Conservation (phyloP, 768 basidiomycete genomes). For the Tylopilus subfusipes region DNA sequence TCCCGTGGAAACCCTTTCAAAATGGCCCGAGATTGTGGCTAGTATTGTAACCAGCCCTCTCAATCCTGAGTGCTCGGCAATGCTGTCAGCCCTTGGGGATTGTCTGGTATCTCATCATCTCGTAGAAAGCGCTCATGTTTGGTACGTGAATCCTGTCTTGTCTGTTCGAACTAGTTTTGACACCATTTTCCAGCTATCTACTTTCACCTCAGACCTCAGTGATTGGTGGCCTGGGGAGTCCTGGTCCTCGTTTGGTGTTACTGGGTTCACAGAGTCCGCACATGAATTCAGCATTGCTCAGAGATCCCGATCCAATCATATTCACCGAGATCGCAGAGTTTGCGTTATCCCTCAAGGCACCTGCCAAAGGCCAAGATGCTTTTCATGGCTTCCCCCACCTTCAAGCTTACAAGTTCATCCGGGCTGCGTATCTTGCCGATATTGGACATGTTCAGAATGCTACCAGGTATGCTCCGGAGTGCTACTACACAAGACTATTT, state of each 20-base stretch:
- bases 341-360: constrained; percentile 70
- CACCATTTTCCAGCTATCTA: constrained; percentile 57
- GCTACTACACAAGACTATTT: background rate
- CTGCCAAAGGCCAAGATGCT: constrained; percentile 79
- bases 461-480: constrained; percentile 50
- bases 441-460: constrained; percentile 75
- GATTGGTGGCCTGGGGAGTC: constrained; percentile 66
- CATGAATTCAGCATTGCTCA: constrained; percentile 46
- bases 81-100: constrained; percentile 83
- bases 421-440: constrained; percentile 75
- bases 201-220: constrained; percentile 79
- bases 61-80: constrained; percentile 63
- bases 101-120: constrained; percentile 68
- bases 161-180: constrained; percentile 2
- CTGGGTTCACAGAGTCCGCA: constrained; percentile 67
- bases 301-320: constrained; percentile 72
- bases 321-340: constrained; percentile 92
- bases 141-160: constrained; percentile 46
- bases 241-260: constrained; percentile 64
- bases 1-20: constrained; percentile 59
- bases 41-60: constrained; percentile 77
- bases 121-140: constrained; percentile 85
- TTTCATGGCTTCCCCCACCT: constrained; percentile 82
- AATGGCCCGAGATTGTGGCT: constrained; percentile 84
- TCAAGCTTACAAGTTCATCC: constrained; percentile 82